Evolutionary conservation across 805 yeast genomes (phyloP), one percentile per base, ranked within the genome.

Genomic region (Kazachstania bromeliacearum): DNA sequence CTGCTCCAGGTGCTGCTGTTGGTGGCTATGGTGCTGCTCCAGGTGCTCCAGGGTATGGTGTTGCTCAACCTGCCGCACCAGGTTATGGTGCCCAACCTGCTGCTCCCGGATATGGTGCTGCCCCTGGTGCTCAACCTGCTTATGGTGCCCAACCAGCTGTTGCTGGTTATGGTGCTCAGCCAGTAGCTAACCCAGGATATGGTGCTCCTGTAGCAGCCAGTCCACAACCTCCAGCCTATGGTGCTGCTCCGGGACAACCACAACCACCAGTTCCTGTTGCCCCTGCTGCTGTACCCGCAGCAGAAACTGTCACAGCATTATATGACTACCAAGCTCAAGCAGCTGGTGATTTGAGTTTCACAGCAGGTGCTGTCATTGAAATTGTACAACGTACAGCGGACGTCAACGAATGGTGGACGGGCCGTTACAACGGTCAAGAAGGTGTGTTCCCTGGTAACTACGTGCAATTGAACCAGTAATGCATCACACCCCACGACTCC

Each of bases 321-420:
- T 89, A 88, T 57, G 96, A 88, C 52, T 89, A 85, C 60, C 64
- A 79, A 7, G 95, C 97, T 0, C 96, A 87, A 60, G 92, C 96
- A 0, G 83, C 73, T 22, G 97, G 97, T 16, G 98, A 92, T 55
- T 68, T 92, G 53, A 62, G 82, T 14, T 85, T 92, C 65, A 70
- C 77, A 23, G 95, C 95, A 0, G 98, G 97, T 16, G 81, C 88
- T 15, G 71, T 77, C 21, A 88, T 92, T 46, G 83, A 84, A 48
- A 69, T 92, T 41, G 74, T 87, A 3, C 83, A 85, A 54, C 78
- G 85, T 52, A 81, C 95, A 1, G 68, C 74, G 0, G 95, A 87
- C 56, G 71, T 78, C 36, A 85, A 85, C 51, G 98, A 95, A 5
- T 92, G 98, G 98, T 92, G 98, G 98, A 85, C 96, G 0, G 98